Evolutionary conservation across 805 yeast genomes (phyloP), one percentile per base, ranked within the genome.

Genomic region (Ascoidea rubescens): DNA sequence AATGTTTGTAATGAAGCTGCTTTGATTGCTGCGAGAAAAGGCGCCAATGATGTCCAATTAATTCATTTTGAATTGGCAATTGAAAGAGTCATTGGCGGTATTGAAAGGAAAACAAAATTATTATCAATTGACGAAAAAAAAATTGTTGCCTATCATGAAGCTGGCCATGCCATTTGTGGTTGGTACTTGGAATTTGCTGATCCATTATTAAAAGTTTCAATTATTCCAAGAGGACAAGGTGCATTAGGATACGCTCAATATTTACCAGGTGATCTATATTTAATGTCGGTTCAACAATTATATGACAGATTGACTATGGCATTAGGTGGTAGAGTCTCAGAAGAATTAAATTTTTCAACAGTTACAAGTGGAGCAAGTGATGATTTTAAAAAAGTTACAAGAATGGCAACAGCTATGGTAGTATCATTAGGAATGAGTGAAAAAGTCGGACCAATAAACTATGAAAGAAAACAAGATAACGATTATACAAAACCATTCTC

Each of bases 81-180:
- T 58, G 99, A 95, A 69, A 81, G 99, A 64, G 97, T 91, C 47
- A 87, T 90, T 67, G 97, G 95, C 37, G 99, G 99, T 45, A 72
- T 93, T 56, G 98, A 91, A 67, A 87, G 87, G 73, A 91, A 88
- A 68, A 78, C 90, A 14, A 83, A 84, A 62, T 77, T 93, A 12
- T 72, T 95, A 55, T 79, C 88, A 2, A 84, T 88, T 1, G 90
- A 84, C 54, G 98, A 95, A 64, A 87, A 89, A 69, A 80, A 74
- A 56, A 80, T 88, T 31, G 96, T 95, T 53, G 99, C 99, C 0
- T 93, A 85, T 62, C 99, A 95, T 65, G 99, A 93, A 67, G 99
- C 99, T 3, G 99, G 99, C 4, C 99, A 95, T 68, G 99, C 99
- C 8, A 79, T 93, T 55, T 90, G 98, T 67, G 99, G 99, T 10